These are phyloP conservation scores for Neospermospora avenae DNA, from an alignment of 2,329 filamentous ascomycete species.

Conservation along the genomic window DNA sequence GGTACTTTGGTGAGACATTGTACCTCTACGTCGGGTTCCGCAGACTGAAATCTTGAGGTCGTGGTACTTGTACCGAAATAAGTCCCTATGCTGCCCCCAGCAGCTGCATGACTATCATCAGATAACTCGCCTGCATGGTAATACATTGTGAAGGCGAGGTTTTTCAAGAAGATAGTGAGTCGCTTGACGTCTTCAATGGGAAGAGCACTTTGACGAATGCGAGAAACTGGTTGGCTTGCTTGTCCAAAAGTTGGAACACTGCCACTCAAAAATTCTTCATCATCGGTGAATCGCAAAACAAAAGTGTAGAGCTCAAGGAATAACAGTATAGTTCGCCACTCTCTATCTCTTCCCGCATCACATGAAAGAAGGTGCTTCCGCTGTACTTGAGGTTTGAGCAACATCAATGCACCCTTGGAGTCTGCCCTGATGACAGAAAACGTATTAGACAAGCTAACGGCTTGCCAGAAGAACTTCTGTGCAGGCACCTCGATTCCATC, in stretches of 20 bases:
- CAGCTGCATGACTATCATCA: conserved; percentile 38
- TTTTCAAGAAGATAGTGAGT: conserved; percentile 82
- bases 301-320: conserved; percentile 96
- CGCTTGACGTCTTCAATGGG: conserved; percentile 67
- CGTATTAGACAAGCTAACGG: conserved; percentile 53
- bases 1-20: conserved; percentile 37
- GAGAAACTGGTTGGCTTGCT: conserved; percentile 43
- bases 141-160: conserved; percentile 83
- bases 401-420: conserved; percentile 53
- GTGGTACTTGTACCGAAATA: conserved; percentile 40
- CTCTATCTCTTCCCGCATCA: conserved; percentile 38
- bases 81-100: conserved; percentile 42
- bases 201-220: conserved; percentile 62
- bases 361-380: conserved; percentile 8
- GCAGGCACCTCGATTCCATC: conserved; percentile 52
- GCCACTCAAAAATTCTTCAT: conserved; percentile 85
- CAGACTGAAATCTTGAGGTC: conserved; percentile 19
- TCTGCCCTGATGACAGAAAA: conserved; percentile 56
- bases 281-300: conserved; percentile 86
- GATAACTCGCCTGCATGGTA: conserved; percentile 71
- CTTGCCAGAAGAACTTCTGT: conserved; percentile 82
- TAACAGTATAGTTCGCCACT: conserved; percentile 86
- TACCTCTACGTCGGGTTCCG: conserved; percentile 12
- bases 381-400: conserved; percentile 37
- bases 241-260: conserved; percentile 41